Evolutionary conservation across 148 eudicot genomes (phyloP), one percentile per base, ranked within the genome.

Genomic region (Rhododendron kiyosumense): DNA sequence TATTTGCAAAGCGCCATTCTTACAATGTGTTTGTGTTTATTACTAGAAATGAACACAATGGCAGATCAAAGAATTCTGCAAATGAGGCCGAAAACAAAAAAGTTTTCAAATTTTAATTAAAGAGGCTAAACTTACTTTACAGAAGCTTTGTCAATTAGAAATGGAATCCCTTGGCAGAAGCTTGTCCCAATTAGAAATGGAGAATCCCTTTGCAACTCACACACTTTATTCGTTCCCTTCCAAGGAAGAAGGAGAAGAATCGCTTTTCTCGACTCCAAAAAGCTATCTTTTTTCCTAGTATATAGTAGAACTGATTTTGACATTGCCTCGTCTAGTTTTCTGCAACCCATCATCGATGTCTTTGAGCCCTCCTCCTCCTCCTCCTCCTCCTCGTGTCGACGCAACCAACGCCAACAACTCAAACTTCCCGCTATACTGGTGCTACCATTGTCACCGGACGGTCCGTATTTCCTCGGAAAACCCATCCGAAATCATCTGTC

Each of bases 401-500:
- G 13, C 67, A 85, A 59, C 67, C 48, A 67, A 87, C 61, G 87
- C 80, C 18, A 82, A 48, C 85, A 20, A 20, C 65, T 59, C 83
- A 71, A 92, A 71, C 89, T 92, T 57, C 87, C 90, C 87, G 81
- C 92, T 89, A 3, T 93, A 93, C 86, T 95, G 98, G 98, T 96
- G 99, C 81, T 94, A 94, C 90, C 95, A 93, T 43, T 96, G 99
- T 85, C 92, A 84, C 83, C 94, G 89, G 5, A 84, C 93, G 0
- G 94, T 95, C 86, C 86, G 97, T 43, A 83, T 94, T 18, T 79
- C 93, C 63, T 81, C 94, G 0, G 87, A 78, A 30, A 91, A 88
- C 87, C 89, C 89, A 3, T 91, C 96, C 0, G 87, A 89, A 24
- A 82, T 90, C 15, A 71, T 81, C 59, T 95, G 99, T 59, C 96